Evolutionary conservation across 2,329 filamentous ascomycete genomes (phyloP), one percentile per base, ranked within the genome.

Genomic region (Penicillium sclerotigenum): DNA sequence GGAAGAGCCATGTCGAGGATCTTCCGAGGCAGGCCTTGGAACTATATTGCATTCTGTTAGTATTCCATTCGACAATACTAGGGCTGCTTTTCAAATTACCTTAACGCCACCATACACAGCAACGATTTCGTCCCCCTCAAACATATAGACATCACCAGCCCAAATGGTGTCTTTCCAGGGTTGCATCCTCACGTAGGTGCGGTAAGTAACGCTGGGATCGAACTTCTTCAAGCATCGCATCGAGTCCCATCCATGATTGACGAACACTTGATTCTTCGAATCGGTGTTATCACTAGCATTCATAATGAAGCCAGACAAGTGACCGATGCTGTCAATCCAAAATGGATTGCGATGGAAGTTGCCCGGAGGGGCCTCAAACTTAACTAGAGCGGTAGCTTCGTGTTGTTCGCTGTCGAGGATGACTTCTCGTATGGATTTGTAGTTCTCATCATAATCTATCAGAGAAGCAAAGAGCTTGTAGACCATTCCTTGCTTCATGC

Each of bases 401-500:
- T 80, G 81, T 51, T 79, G 72, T 54, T 80, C 78, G 56, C 80
- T 80, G 65, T 84, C 81, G 11, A 84, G 74, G 47, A 84, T 81
- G 46, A 84, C 82, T 63, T 84, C 81, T 43, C 81, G 76, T 74
- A 85, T 84, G 47, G 80, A 81, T 52, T 81, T 78, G 70, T 82
- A 85, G 64, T 79, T 81, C 55, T 79, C 75, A 55, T 80, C 78
- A 62, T 85, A 85, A 47, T 79, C 80, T 36, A 84, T 82, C 31
- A 84, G 74, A 51, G 80, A 77, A 66, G 81, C 81, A 75, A 84
- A 84, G 49, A 87, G 81, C 75, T 91, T 92, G 81, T 94, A 94
- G 14, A 87, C 87, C 76, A 91, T 83, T 33, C 87, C 87, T 26
- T 87, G 85, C 47, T 87, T 83, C 59, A 91, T 83, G 74, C 89